Conservation (phyloP, 73 alveolate genomes). For the Durusdinium trenchii region DNA sequence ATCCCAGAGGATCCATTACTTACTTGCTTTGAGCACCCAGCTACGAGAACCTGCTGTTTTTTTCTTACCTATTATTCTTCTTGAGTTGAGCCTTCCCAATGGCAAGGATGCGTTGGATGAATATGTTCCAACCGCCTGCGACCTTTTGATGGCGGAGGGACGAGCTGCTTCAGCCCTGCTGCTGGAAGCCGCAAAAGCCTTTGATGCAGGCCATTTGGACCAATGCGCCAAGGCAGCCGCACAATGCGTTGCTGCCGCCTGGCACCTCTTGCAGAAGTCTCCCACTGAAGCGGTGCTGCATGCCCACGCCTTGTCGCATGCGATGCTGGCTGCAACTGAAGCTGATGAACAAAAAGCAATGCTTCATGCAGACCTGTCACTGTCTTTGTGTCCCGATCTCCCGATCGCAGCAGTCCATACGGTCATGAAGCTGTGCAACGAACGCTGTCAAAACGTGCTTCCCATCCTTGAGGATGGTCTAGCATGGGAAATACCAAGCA, state of each 20-base stretch:
- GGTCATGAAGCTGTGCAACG: constrained; percentile 13
- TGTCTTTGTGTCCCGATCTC: constrained; percentile 61
- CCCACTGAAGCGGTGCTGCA: constrained; percentile 54
- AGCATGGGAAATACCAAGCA: constrained; percentile 33
- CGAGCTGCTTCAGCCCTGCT: constrained; percentile 1
- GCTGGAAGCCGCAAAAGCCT: constrained; percentile 42
- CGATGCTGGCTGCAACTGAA: constrained; percentile 54
- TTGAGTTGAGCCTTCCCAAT: background rate
- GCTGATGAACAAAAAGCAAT: constrained; percentile 20
- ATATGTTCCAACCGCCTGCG: constrained; percentile 71
- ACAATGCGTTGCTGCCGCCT: background rate
- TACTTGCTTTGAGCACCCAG: no score
- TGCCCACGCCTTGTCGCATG: constrained; percentile 78
- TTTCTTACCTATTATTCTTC: no score
- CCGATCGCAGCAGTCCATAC: constrained; percentile 46
- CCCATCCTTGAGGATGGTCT: background rate
- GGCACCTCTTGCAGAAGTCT: constrained; percentile 57
- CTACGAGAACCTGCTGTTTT: no score
- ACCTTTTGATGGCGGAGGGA: constrained; percentile 23
- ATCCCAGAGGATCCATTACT: background rate
- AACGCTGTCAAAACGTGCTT: constrained; percentile 19
- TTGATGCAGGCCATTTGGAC: background rate
- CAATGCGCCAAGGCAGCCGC: constrained; percentile 16
- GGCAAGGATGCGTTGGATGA: constrained; percentile 47
- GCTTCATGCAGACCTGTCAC: constrained; percentile 63